Conservation (phyloP, 2,329 filamentous ascomycete species). For the Fusarium robinianum region DNA sequence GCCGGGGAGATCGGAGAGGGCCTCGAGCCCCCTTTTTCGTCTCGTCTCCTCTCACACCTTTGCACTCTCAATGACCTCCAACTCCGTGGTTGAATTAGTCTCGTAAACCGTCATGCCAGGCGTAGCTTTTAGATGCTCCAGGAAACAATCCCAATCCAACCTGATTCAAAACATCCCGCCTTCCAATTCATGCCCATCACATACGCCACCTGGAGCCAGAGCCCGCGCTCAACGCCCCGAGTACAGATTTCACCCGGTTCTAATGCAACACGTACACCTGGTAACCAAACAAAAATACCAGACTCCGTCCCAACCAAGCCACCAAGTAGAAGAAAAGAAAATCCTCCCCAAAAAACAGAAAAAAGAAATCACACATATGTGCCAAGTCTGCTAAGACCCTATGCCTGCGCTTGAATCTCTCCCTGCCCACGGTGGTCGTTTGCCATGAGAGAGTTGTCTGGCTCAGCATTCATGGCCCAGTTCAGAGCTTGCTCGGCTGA, state of each 20-base stretch:
- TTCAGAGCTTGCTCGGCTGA: conserved; percentile 38
- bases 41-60: too few relatives aligned
- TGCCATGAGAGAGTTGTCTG: conserved; percentile 24
- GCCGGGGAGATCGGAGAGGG: conserved; percentile 6
- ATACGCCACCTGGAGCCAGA: conserved; percentile 27
- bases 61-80: conserved; percentile 23
- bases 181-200: conserved; percentile 12
- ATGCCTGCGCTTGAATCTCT: conserved; percentile 28
- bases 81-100: conserved; percentile 30
- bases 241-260: conserved; percentile 19
- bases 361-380: conserved; percentile 1
- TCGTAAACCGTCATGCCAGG: conserved; percentile 33
- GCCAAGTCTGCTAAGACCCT: conserved; percentile 1
- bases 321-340: conserved; percentile 8
- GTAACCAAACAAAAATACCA: conserved; percentile 22
- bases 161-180: conserved; percentile 14
- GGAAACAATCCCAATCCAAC: conserved; percentile 17
- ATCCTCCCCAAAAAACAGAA: conserved; percentile 1
- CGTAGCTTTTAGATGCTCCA: conserved; percentile 31
- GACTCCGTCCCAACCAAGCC: conserved; percentile 9
- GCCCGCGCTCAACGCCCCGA: conserved; percentile 29
- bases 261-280: conserved; percentile 30
- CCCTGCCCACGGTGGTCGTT: conserved; percentile 15
- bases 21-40: conserved; percentile 12
- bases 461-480: conserved; percentile 37